Evolutionary conservation across 2,329 filamentous ascomycete genomes (phyloP).

Genomic region (Coniochaeta sp.): DNA sequence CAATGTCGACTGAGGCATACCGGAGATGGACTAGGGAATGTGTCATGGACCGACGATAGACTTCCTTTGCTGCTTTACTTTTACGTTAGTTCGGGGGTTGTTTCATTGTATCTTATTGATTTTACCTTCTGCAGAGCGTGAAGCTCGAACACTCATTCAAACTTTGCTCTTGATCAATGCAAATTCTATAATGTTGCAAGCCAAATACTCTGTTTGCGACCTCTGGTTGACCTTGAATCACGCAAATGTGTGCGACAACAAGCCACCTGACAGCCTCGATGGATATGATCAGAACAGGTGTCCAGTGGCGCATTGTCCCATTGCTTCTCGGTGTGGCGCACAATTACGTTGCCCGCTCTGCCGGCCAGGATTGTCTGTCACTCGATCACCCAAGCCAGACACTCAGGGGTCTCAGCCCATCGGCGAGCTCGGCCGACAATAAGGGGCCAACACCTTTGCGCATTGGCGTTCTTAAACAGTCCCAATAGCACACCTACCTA

Average conservation of each 20-base stretch:
- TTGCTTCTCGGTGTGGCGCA: too few relatives aligned
- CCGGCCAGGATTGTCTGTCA: background rate
- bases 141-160: background rate
- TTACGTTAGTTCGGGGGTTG: background rate
- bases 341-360: background rate
- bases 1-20: background rate
- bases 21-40: background rate
- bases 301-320: background rate
- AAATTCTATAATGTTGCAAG: background rate
- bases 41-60: background rate
- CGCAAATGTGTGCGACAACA: background rate
- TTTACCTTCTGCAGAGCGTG: background rate
- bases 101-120: background rate
- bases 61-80: background rate
- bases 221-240: background rate
- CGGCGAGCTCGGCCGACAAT: background rate
- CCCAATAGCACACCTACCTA: too few relatives aligned
- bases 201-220: background rate
- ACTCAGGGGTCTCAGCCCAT: background rate
- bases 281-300: background rate
- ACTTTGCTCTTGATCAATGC: background rate
- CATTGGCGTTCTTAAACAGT: background rate
- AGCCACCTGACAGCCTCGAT: background rate
- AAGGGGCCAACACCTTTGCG: background rate
- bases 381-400: background rate